Evolutionary conservation across 306 rosid species (phyloP).

Genomic region (Glycine latifolia): DNA sequence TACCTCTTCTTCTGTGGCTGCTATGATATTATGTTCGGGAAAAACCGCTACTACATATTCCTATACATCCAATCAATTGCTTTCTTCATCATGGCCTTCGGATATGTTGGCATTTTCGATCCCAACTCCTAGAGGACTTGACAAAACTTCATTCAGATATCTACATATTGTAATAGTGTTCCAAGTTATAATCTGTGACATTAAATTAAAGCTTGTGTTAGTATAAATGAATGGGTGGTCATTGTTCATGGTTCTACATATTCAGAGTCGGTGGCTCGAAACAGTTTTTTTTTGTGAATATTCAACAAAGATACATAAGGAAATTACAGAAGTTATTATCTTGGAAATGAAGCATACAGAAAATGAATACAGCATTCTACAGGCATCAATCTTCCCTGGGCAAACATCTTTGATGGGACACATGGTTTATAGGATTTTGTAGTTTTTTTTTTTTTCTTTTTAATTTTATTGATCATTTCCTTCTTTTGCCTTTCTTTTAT

Average conservation of each 20-base stretch:
- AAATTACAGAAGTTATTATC: slow-evolving; percentile 42
- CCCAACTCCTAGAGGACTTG: slow-evolving; percentile 60
- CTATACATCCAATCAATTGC: slow-evolving; percentile 72
- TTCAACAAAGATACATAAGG: slow-evolving; percentile 37
- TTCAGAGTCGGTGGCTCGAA: slow-evolving; percentile 35
- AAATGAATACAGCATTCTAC: slow-evolving; percentile 9
- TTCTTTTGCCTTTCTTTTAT: slow-evolving; percentile 16
- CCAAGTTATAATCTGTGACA: slow-evolving; percentile 20
- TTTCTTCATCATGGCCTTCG: slow-evolving; percentile 79
- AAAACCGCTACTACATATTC: slow-evolving; percentile 72
- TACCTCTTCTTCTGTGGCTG: slow-evolving; percentile 78
- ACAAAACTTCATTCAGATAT: slow-evolving; percentile 35
- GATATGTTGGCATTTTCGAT: slow-evolving; percentile 81
- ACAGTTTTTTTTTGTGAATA: slow-evolving; percentile 48
- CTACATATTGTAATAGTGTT: slow-evolving; percentile 40
- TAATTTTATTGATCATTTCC: neutral
- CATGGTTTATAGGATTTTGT: slow-evolving; percentile 49
- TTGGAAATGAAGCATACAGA: slow-evolving; percentile 26
- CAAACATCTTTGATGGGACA: slow-evolving; percentile 45
- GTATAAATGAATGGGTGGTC: slow-evolving; percentile 35
- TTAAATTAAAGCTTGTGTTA: slow-evolving; percentile 44
- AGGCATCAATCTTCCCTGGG: neutral
- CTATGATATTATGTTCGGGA: slow-evolving; percentile 69
- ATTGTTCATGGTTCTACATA: slow-evolving; percentile 50
- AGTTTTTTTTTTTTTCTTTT: neutral